A percentile compares a stretch with the other conserved stretches of the same genome.
These are phyloP conservation scores for Thermothelomyces thermophilus DNA, from an alignment of 2,329 filamentous ascomycete genomes.

Conservation along the genomic window DNA sequence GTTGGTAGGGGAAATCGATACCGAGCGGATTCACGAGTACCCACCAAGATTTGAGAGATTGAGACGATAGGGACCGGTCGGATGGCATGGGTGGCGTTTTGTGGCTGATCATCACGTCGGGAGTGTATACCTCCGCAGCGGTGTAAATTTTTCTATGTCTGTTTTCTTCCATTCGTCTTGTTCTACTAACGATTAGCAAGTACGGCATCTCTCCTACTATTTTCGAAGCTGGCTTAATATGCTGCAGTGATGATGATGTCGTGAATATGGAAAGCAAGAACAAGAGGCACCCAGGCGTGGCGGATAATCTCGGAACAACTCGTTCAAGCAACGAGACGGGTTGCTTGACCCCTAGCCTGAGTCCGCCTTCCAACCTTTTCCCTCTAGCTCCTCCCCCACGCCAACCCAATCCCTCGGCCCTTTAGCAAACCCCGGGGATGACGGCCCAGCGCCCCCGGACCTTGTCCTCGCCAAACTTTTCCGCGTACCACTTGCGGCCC, in stretches of 20 bases:
- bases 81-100: conserved; percentile 19
- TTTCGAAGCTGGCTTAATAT: background rate
- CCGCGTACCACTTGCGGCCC: conserved; percentile 78
- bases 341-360: too few relatives aligned
- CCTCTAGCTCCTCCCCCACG: too few relatives aligned
- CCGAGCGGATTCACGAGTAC: background rate
- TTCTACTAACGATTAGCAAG: background rate
- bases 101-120: conserved; percentile 12
- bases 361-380: background rate
- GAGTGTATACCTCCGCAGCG: conserved; percentile 13
- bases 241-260: background rate
- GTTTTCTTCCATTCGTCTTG: too few relatives aligned
- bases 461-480: conserved; percentile 80
- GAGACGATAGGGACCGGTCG: conserved; percentile 12
- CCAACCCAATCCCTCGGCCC: background rate
- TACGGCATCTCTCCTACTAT: conserved; percentile 7
- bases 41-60: conserved; percentile 13
- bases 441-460: conserved; percentile 70
- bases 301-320: too few relatives aligned
- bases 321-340: too few relatives aligned
- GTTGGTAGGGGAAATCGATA: background rate
- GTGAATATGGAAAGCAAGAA: background rate
- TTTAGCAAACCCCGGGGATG: conserved; percentile 42
- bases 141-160: conserved; percentile 10
- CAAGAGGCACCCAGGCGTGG: too few relatives aligned